Percentiles rank a stretch among this genome's conserved stretches.
Evolutionary conservation across 2,329 filamentous ascomycete genomes (phyloP).

Genomic region (Didymella sp.): DNA sequence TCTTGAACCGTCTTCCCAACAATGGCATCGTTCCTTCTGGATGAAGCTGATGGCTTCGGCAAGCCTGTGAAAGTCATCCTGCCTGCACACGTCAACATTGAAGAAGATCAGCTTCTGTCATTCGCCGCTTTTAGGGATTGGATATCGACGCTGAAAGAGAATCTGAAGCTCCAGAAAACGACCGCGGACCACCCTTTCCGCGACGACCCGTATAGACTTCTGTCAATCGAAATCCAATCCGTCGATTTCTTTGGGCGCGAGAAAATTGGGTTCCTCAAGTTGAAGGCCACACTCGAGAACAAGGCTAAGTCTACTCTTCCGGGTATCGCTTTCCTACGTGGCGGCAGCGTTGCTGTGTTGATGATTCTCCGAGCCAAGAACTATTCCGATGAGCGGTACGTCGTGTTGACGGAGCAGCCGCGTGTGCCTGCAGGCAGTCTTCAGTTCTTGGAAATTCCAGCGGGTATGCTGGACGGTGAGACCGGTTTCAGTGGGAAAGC

Average conservation of each 20-base stretch:
- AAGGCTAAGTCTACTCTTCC: neutral
- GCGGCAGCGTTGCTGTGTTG: neutral
- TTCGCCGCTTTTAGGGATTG: too few species aligned
- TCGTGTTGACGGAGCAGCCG: neutral
- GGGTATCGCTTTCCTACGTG: neutral
- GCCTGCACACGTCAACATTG: too few species aligned
- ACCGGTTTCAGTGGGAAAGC: neutral
- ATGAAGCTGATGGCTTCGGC: too few species aligned
- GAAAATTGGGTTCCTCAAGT: neutral
- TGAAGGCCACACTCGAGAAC: neutral
- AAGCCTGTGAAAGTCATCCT: too few species aligned
- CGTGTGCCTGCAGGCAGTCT: neutral
- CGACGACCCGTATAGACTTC: neutral
- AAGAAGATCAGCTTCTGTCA: too few species aligned
- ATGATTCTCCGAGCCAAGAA: neutral
- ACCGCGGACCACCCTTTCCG: neutral
- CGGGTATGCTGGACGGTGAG: neutral
- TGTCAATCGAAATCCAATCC: neutral
- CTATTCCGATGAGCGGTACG: neutral
- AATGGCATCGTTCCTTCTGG: too few species aligned
- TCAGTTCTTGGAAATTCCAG: neutral
- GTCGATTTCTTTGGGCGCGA: neutral
- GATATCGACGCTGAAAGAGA: neutral
- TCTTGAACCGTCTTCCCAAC: too few species aligned
- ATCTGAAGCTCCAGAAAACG: neutral